Conservation (phyloP, 2,329 filamentous ascomycete species). For the Monilinia aucupariae region DNA sequence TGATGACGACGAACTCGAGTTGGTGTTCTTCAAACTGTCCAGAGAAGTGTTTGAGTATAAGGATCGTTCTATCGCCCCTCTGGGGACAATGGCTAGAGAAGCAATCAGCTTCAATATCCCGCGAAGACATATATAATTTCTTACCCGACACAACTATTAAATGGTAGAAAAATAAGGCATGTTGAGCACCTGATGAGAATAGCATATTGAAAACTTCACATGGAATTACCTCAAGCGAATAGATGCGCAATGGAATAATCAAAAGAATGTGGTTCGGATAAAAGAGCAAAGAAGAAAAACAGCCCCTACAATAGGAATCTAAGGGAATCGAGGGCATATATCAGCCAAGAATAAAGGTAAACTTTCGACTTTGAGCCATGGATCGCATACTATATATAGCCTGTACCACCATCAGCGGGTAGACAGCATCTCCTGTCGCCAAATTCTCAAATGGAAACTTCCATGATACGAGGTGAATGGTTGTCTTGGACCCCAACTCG, state of each 20-base stretch:
- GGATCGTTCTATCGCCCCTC: background rate
- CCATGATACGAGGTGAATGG: background rate
- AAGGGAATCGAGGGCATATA: background rate
- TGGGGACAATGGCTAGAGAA: background rate
- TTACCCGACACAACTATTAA: slow-evolving; percentile 2
- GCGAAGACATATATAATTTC: background rate
- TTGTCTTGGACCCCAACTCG: background rate
- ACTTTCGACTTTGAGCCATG: background rate
- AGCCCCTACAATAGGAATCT: background rate
- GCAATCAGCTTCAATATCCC: background rate
- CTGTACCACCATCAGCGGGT: background rate
- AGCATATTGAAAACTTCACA: background rate
- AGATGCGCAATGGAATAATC: background rate
- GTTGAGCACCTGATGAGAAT: background rate
- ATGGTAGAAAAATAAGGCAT: background rate
- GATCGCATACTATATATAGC: too few relatives aligned
- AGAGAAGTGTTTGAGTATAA: background rate
- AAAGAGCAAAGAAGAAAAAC: background rate
- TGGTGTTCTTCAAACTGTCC: background rate
- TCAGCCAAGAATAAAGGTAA: background rate
- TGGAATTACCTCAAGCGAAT: background rate
- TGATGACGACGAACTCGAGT: background rate
- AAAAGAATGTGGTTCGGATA: background rate
- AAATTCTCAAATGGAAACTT: background rate
- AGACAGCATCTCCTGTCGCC: background rate